phyloP scores from a whole-genome alignment of 441 rosid species.

The Adansonia rubrostipa region DNA sequence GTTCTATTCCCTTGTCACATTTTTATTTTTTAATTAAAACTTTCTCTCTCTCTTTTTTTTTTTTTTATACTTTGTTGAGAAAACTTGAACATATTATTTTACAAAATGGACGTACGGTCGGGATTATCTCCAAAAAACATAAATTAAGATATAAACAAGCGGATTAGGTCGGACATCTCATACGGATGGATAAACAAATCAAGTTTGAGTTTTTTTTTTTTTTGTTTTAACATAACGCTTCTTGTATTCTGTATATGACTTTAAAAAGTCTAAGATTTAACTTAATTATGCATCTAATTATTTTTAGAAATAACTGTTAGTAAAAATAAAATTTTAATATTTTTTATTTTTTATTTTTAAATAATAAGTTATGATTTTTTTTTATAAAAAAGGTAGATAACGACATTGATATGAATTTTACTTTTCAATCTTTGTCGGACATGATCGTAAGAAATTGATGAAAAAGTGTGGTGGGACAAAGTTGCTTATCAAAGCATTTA shows the following conservation, averaged over 20 bases:
- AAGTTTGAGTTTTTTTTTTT: neutral
- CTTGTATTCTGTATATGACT: neutral
- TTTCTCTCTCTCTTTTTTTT: too few relatives aligned
- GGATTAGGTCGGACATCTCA: slow-evolving; percentile 28
- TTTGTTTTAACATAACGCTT: neutral
- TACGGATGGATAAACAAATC: neutral
- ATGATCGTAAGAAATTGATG: neutral
- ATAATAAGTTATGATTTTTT: too few relatives aligned
- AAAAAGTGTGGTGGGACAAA: neutral
- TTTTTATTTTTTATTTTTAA: too few relatives aligned
- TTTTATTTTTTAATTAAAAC: neutral
- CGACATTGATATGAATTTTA: neutral
- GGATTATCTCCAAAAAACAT: too few relatives aligned
- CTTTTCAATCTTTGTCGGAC: neutral
- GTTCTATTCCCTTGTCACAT: neutral
- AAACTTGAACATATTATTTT: neutral
- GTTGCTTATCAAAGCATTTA: neutral
- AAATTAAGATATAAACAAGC: neutral
- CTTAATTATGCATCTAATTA: neutral
- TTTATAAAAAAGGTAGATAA: too few relatives aligned
- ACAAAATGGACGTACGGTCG: slow-evolving; percentile 9
- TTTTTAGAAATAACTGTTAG: too few relatives aligned
- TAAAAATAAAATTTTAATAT: too few relatives aligned
- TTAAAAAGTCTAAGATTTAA: too few relatives aligned
- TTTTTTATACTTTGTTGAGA: neutral